Conservation (phyloP, 768 basidiomycete species). For the Royoungia palumana region DNA sequence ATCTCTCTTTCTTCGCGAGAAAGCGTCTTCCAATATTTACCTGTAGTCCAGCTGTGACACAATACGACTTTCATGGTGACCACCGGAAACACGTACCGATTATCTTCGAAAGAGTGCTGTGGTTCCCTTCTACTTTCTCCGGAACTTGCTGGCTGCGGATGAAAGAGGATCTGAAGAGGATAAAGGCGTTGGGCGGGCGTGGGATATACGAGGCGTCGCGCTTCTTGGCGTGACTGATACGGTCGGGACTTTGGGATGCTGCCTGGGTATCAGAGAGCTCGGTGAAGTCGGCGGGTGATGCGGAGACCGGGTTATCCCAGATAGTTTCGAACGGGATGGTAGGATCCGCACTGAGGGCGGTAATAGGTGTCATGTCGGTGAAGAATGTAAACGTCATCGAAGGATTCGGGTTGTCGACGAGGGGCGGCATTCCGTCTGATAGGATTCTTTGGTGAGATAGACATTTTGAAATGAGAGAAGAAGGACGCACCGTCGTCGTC, state of each 20-base stretch:
- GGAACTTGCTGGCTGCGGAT: constrained; percentile 72
- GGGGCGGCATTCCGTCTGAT: constrained; percentile 48
- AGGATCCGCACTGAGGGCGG: constrained; percentile 40
- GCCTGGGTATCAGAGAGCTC: constrained; percentile 19
- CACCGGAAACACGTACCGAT: constrained; percentile 46
- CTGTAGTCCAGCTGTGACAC: constrained; percentile 32
- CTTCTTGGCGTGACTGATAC: constrained; percentile 54
- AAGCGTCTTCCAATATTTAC: constrained; percentile 73
- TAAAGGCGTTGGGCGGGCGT: constrained; percentile 82
- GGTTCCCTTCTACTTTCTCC: constrained; percentile 75
- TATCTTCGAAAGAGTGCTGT: constrained; percentile 77
- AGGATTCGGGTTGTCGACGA: constrained; percentile 52
- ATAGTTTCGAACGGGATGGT: constrained; percentile 32
- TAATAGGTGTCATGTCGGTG: constrained; percentile 54
- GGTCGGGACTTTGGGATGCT: constrained; percentile 32
- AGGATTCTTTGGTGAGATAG: constrained; percentile 9
- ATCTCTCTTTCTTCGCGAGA: constrained; percentile 61
- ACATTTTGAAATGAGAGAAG: neutral
- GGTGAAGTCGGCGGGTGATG: constrained; percentile 18
- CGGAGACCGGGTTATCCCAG: constrained; percentile 25
- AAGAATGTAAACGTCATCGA: constrained; percentile 62
- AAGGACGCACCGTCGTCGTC: constrained; percentile 37
- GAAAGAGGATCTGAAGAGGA: constrained; percentile 78
- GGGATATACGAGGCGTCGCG: constrained; percentile 75
- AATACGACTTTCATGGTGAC: neutral